A percentile compares a stretch with the other conserved stretches of the same genome.
Evolutionary conservation across 31 red algal species (phyloP).

Genomic region (Endocladia muricata): DNA sequence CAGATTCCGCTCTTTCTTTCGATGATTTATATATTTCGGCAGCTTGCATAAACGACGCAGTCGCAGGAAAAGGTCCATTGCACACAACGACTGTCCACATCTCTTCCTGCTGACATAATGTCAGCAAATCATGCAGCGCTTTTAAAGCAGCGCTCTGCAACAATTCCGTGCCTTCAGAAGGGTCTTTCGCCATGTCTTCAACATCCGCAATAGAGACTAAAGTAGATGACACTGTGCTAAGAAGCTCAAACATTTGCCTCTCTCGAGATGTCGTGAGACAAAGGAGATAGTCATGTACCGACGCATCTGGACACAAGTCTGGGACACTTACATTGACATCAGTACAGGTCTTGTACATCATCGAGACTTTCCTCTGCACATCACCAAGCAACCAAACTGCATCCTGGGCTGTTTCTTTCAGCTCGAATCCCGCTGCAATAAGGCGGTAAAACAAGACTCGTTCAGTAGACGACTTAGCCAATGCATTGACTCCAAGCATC

Average conservation of each 20-base stretch:
- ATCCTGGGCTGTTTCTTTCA: slow-evolving; percentile 38
- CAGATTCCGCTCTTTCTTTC: neutral
- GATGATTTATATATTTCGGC: slow-evolving; percentile 27
- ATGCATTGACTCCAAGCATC: slow-evolving; percentile 32
- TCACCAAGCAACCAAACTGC: slow-evolving; percentile 60
- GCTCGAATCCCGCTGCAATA: slow-evolving; percentile 50
- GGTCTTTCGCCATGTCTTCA: slow-evolving; percentile 6
- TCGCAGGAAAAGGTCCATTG: slow-evolving; percentile 48
- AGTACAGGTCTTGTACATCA: slow-evolving; percentile 8
- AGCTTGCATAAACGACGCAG: slow-evolving; percentile 3
- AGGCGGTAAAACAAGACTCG: slow-evolving; percentile 55
- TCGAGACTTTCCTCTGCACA: slow-evolving; percentile 36
- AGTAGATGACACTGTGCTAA: slow-evolving; percentile 47
- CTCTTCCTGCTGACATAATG: slow-evolving; percentile 11
- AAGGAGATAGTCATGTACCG: slow-evolving; percentile 23
- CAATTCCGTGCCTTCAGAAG: neutral
- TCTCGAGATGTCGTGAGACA: slow-evolving; percentile 39
- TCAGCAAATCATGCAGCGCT: slow-evolving; percentile 26
- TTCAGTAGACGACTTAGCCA: slow-evolving; percentile 44
- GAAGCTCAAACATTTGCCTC: slow-evolving; percentile 48
- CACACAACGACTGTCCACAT: slow-evolving; percentile 34
- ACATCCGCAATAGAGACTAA: slow-evolving; percentile 41
- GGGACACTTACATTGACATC: slow-evolving; percentile 20
- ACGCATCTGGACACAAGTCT: slow-evolving; percentile 19
- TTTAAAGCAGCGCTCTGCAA: slow-evolving; percentile 2